These are phyloP conservation scores for Rhizopogon roseolus DNA, from an alignment of 768 basidiomycete genomes.

Conservation along the genomic window DNA sequence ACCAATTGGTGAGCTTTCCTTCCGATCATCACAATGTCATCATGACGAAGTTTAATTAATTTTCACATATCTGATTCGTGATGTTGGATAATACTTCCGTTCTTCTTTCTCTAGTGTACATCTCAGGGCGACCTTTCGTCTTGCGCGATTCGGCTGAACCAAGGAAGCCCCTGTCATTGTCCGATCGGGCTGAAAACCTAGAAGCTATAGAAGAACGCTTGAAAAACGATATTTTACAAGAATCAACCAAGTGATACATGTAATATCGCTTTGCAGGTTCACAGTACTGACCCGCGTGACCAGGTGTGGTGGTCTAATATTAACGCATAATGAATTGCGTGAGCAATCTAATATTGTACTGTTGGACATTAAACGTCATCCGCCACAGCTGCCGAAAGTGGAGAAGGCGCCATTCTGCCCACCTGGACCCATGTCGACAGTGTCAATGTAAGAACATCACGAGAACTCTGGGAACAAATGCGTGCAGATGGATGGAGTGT, in stretches of 20 bases:
- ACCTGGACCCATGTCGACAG: constrained; percentile 92
- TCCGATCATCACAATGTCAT: background rate
- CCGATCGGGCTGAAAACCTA: constrained; percentile 91
- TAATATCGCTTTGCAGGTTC: background rate
- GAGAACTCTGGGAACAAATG: constrained; percentile 82
- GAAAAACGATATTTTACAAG: constrained; percentile 87
- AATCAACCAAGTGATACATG: constrained; percentile 59
- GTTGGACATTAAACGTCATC: constrained; percentile 11
- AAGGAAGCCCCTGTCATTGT: constrained; percentile 69
- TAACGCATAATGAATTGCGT: constrained; percentile 94
- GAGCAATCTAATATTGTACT: constrained; percentile 11
- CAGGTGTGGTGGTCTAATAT: constrained; percentile 84
- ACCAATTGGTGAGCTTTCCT: constrained; percentile 65
- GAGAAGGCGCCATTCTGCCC: constrained; percentile 79
- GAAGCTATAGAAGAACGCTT: constrained; percentile 89
- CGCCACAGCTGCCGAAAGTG: constrained; percentile 45
- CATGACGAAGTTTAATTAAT: background rate
- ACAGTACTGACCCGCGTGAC: constrained; percentile 7
- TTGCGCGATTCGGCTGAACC: constrained; percentile 85
- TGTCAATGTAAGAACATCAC: constrained; percentile 77
- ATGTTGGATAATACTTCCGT: constrained; percentile 1
- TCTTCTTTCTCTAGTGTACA: constrained; percentile 53
- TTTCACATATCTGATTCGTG: background rate
- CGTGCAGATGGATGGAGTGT: constrained; percentile 84
- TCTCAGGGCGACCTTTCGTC: constrained; percentile 90